phyloP scores from a whole-genome alignment of 2,329 filamentous ascomycete genomes.

The Pezicula rhizophila region DNA sequence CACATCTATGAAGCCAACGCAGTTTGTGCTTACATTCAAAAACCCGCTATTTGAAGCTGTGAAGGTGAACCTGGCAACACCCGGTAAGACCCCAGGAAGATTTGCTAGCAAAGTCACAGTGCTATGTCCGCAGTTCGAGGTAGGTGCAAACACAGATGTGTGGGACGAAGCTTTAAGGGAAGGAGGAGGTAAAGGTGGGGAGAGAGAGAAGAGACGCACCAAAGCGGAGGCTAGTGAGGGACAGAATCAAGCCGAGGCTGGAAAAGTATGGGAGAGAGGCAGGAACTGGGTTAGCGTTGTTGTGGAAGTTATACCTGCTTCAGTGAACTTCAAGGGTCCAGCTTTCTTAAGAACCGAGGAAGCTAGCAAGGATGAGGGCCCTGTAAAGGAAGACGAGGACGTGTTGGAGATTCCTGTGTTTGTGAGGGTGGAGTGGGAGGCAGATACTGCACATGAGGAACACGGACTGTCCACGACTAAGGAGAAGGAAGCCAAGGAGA shows the following conservation, averaged over 20 bases:
- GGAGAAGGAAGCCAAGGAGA: conserved; percentile 63
- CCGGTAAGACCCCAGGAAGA: conserved; percentile 68
- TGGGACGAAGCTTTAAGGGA: conserved; percentile 76
- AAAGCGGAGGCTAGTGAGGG: conserved; percentile 29
- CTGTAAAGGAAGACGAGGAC: conserved; percentile 53
- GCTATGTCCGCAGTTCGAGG: conserved; percentile 87
- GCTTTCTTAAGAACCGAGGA: conserved; percentile 20
- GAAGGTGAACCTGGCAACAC: conserved; percentile 80
- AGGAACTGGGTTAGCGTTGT: conserved; percentile 94
- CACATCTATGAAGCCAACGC: conserved; percentile 46
- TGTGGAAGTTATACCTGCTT: conserved; percentile 74
- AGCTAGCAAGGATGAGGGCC: conserved; percentile 34
- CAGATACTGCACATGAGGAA: conserved; percentile 57
- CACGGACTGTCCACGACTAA: conserved; percentile 30
- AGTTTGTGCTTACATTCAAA: conserved; percentile 83
- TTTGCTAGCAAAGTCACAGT: conserved; percentile 81
- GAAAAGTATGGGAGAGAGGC: conserved; percentile 93
- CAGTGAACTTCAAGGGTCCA: conserved; percentile 26
- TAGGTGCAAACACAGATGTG: conserved; percentile 89
- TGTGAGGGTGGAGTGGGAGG: conserved; percentile 86
- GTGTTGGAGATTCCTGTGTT: conserved; percentile 85
- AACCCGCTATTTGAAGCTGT: conserved; percentile 93
- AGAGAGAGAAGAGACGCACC: conserved; percentile 32
- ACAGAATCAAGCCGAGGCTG: conserved; percentile 64
- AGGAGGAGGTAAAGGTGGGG: conserved; percentile 30